A percentile compares a stretch with the other conserved stretches of the same genome.
phyloP scores from a whole-genome alignment of 371 early-diverging fungal species.

The Agmasoma carcini region DNA sequence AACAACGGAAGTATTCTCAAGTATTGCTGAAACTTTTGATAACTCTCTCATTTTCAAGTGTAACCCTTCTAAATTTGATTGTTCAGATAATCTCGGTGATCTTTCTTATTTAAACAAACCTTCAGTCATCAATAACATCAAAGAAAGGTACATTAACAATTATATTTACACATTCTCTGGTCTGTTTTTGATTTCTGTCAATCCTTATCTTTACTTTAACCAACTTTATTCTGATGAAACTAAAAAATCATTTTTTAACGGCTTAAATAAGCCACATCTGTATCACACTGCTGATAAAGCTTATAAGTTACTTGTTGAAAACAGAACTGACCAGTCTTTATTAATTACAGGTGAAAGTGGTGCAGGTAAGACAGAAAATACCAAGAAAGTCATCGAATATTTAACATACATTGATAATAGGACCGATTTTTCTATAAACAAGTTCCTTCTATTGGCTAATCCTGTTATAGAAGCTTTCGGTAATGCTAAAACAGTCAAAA shows the following conservation, averaged over 20 bases:
- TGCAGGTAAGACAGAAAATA: slow-evolving; percentile 98
- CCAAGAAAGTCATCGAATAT: slow-evolving; percentile 95
- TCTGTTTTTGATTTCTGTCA: slow-evolving; percentile 89
- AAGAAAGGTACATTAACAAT: slow-evolving; percentile 68
- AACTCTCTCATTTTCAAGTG: slow-evolving; percentile 71
- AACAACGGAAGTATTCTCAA: slow-evolving; percentile 59
- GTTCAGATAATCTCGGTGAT: slow-evolving; percentile 90
- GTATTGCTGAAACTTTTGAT: slow-evolving; percentile 60
- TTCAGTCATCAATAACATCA: slow-evolving; percentile 82
- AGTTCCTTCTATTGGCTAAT: slow-evolving; percentile 82
- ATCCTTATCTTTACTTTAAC: slow-evolving; percentile 82
- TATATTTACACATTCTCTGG: slow-evolving; percentile 97
- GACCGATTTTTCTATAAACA: slow-evolving; percentile 57
- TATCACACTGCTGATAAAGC: slow-evolving; percentile 82
- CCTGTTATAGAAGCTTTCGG: slow-evolving; percentile 97
- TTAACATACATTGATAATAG: slow-evolving; percentile 61
- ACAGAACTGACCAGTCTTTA: slow-evolving; percentile 84
- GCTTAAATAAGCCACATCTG: slow-evolving; percentile 83
- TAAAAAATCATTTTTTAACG: slow-evolving; percentile 57
- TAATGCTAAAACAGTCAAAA: slow-evolving; percentile 93
- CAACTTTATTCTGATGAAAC: slow-evolving; percentile 62
- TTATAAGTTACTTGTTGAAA: slow-evolving; percentile 76
- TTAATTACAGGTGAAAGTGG: slow-evolving; percentile 98
- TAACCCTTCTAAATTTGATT: slow-evolving; percentile 96
- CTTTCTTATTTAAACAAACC: slow-evolving; percentile 89